Evolutionary conservation across 2,329 filamentous ascomycete species (phyloP).

Genomic region (Chrysoporthe austroafricana): DNA sequence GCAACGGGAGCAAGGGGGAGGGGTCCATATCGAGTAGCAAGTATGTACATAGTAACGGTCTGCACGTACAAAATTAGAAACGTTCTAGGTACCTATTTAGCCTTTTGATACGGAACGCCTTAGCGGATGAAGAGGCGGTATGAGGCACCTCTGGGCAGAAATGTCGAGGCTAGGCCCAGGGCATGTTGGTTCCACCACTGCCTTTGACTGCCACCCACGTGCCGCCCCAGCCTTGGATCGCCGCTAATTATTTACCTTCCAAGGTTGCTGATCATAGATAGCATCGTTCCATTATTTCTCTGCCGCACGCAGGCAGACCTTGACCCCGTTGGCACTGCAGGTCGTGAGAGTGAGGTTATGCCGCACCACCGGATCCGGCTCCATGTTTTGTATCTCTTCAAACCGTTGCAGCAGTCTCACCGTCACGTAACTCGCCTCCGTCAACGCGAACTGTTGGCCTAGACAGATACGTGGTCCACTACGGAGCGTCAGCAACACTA

Average conservation of each 20-base stretch:
- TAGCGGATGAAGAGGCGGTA: not conserved
- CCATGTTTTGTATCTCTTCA: constrained; percentile 34
- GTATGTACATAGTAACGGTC: not conserved
- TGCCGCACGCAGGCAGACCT: constrained; percentile 29
- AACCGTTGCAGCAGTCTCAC: constrained; percentile 42
- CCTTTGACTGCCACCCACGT: too few relatives aligned
- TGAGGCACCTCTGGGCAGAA: not conserved
- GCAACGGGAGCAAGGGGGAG: not conserved
- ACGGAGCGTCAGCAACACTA: not conserved
- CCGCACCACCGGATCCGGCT: constrained; percentile 28
- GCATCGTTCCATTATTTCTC: not conserved
- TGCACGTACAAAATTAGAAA: not conserved
- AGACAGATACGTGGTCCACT: constrained; percentile 45
- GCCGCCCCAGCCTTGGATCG: too few relatives aligned
- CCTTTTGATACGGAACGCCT: not conserved
- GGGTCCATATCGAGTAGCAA: not conserved
- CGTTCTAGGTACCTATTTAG: not conserved
- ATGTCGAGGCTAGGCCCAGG: too few relatives aligned
- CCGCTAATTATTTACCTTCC: too few relatives aligned
- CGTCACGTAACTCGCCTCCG: constrained; percentile 44
- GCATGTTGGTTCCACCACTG: too few relatives aligned
- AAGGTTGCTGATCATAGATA: not conserved
- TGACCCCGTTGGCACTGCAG: constrained; percentile 34
- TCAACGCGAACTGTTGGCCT: constrained; percentile 48
- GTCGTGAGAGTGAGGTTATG: constrained; percentile 37